These are phyloP conservation scores for Stenocarpella maydis DNA, from an alignment of 2,329 filamentous ascomycete genomes.

Conservation along the genomic window DNA sequence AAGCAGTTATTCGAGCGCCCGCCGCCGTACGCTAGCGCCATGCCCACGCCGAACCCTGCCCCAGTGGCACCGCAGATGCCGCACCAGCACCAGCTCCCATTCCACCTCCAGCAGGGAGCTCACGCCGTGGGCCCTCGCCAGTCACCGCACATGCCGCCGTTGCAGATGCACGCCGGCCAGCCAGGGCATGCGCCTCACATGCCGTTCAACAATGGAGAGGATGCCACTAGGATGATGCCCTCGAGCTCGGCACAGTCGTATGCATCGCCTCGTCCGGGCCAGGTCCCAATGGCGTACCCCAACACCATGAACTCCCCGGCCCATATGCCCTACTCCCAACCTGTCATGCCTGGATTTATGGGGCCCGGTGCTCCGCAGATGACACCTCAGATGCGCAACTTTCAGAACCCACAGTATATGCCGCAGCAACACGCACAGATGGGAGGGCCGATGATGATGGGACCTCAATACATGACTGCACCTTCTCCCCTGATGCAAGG, in stretches of 20 bases:
- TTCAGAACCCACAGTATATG: slow-evolving; percentile 76
- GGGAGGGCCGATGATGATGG: slow-evolving; percentile 88
- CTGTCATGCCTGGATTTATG: slow-evolving; percentile 75
- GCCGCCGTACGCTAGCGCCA: slow-evolving; percentile 61
- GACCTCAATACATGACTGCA: slow-evolving; percentile 77
- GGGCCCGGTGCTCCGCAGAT: slow-evolving; percentile 75
- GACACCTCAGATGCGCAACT: slow-evolving; percentile 70
- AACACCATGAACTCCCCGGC: slow-evolving; percentile 71
- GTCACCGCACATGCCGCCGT: slow-evolving; percentile 78
- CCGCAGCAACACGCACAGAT: slow-evolving; percentile 75
- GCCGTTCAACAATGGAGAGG: slow-evolving; percentile 77
- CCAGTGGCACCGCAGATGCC: slow-evolving; percentile 77
- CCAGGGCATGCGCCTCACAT: slow-evolving; percentile 72
- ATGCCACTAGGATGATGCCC: slow-evolving; percentile 84
- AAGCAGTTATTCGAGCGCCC: slow-evolving; percentile 80
- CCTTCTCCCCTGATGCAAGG: slow-evolving; percentile 75
- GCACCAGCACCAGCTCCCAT: slow-evolving; percentile 84
- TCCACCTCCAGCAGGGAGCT: slow-evolving; percentile 79
- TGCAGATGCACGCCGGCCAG: slow-evolving; percentile 78
- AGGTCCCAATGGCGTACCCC: slow-evolving; percentile 74
- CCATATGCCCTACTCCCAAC: slow-evolving; percentile 76
- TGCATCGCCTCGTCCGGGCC: slow-evolving; percentile 81
- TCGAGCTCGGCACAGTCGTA: slow-evolving; percentile 85
- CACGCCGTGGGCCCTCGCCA: slow-evolving; percentile 73
- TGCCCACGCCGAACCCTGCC: slow-evolving; percentile 73